These are phyloP conservation scores for Myriosclerotinia duriaeana DNA, from an alignment of 2,329 filamentous ascomycete genomes.

Conservation along the genomic window DNA sequence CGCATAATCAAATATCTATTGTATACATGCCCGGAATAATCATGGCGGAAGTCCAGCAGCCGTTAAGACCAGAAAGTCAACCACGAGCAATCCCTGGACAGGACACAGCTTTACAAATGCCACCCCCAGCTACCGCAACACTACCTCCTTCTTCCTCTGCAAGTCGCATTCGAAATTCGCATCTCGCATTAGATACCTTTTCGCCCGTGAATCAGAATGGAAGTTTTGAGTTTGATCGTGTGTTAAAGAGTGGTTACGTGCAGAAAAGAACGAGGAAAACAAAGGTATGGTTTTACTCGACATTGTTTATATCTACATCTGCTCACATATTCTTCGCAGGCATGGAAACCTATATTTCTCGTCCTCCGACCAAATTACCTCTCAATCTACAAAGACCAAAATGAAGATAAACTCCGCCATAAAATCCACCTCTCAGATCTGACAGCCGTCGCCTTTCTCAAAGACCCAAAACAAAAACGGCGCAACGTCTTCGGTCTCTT, in stretches of 20 bases:
- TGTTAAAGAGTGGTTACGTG: conserved; percentile 84
- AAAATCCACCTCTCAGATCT: conserved; percentile 87
- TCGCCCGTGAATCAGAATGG: conserved; percentile 93
- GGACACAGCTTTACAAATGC: conserved; percentile 31
- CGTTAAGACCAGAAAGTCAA: conserved; percentile 26
- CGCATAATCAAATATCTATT: neutral
- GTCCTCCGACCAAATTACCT: conserved; percentile 88
- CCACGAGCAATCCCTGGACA: conserved; percentile 36
- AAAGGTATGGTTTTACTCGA: conserved; percentile 57
- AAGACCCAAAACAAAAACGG: conserved; percentile 83
- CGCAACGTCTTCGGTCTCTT: conserved; percentile 90
- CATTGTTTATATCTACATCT: neutral
- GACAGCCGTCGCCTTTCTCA: conserved; percentile 84
- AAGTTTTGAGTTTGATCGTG: conserved; percentile 92
- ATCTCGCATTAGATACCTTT: conserved; percentile 62
- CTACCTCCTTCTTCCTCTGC: conserved; percentile 33
- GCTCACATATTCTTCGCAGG: conserved; percentile 48
- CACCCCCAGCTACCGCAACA: conserved; percentile 27
- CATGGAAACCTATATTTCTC: conserved; percentile 87
- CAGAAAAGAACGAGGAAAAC: conserved; percentile 91
- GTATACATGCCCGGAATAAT: conserved; percentile 24
- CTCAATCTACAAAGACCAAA: conserved; percentile 88
- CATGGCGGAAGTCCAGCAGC: conserved; percentile 34
- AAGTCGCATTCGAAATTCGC: conserved; percentile 40
- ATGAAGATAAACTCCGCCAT: conserved; percentile 84